Evolutionary conservation across 2,329 filamentous ascomycete genomes (phyloP).

Genomic region (Fusarium camptoceras): DNA sequence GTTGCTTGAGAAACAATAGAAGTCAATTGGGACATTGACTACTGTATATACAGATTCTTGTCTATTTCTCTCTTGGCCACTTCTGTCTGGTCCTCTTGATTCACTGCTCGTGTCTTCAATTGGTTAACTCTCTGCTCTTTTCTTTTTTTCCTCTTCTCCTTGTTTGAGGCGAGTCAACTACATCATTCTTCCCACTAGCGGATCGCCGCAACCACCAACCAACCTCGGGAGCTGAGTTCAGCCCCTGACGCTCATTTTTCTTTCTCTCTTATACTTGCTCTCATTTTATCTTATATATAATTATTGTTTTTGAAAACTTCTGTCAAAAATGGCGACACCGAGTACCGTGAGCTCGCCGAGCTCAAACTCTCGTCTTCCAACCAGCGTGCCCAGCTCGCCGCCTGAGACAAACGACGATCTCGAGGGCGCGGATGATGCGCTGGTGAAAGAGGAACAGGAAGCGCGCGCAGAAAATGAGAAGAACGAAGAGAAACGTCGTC

Average conservation of each 20-base stretch:
- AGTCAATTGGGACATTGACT: background rate
- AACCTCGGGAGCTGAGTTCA: slow-evolving; percentile 3
- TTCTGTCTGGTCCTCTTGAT: background rate
- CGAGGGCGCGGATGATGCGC: slow-evolving; percentile 44
- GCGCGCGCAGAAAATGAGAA: slow-evolving; percentile 56
- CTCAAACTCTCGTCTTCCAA: slow-evolving; percentile 48
- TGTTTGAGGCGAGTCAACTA: slow-evolving; percentile 36
- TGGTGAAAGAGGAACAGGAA: slow-evolving; percentile 54
- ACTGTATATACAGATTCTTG: background rate
- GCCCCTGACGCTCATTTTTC: slow-evolving; percentile 3
- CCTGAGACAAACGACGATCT: slow-evolving; percentile 36
- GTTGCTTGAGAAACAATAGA: background rate
- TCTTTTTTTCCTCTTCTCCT: slow-evolving; percentile 13
- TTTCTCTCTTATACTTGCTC: background rate
- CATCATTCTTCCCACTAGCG: slow-evolving; percentile 41
- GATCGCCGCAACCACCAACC: slow-evolving; percentile 17
- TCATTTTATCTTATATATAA: background rate
- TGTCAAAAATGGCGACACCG: slow-evolving; percentile 48
- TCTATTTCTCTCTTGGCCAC: background rate
- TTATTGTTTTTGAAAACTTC: background rate
- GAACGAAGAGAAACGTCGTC: slow-evolving; percentile 60
- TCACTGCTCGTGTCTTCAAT: background rate
- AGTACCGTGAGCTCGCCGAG: slow-evolving; percentile 48
- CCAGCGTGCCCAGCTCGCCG: slow-evolving; percentile 55
- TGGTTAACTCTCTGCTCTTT: background rate